Base-by-base conservation (phyloP, 129 eudicot genomes). In the Tagetes erecta region DNA sequence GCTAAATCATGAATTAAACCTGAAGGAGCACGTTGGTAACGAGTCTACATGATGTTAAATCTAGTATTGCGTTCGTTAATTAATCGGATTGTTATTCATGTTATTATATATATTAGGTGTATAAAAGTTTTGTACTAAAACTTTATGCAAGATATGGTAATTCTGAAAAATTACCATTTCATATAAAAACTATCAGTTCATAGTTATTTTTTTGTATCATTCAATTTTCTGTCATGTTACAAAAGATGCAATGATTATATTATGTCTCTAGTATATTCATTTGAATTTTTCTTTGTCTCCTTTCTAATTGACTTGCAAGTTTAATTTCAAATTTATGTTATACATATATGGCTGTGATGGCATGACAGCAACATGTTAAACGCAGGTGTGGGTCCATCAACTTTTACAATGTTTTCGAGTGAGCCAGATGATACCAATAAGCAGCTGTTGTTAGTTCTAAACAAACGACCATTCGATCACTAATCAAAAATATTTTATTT, bases 231-330 rank as follows among this genome's bases (percentile, higher is more conserved):
- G 71, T 64, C 52, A 62, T 64, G 5, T 64, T 2, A 39, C 4
- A 64, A 2, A 75, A 30, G 27, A 8, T 31, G 8, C 4, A 64
- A 64, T 74, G 41, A 64, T 64, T 45, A 33, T 38, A 75, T 63
- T 37, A 75, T 50, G 79, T 64, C 64, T 57, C 36, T 57, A 57
- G 34, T 31, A 9, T 49, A 42, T 7, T 62, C 13, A 57, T 57
- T 31, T 57, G 38, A 57, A 30, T 59, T 60, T 10, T 64, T 64
- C 64, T 75, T 75, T 75, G 72, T 75, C 79, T 50, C 30, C 0
- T 44, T 64, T 37, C 39, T 50, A 30, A 74, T 63, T 74, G 78
- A 74, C 78, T 64, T 49, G 50, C 64, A 49, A 74, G 14, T 39
- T 49, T 20, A 20, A 20, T 20, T 45, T 64, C 27, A 11, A 33